Percentiles rank a stretch among this genome's conserved stretches.
These are phyloP conservation scores for Diaporthe helianthi DNA, from an alignment of 2,329 filamentous ascomycete genomes.

Conservation along the genomic window DNA sequence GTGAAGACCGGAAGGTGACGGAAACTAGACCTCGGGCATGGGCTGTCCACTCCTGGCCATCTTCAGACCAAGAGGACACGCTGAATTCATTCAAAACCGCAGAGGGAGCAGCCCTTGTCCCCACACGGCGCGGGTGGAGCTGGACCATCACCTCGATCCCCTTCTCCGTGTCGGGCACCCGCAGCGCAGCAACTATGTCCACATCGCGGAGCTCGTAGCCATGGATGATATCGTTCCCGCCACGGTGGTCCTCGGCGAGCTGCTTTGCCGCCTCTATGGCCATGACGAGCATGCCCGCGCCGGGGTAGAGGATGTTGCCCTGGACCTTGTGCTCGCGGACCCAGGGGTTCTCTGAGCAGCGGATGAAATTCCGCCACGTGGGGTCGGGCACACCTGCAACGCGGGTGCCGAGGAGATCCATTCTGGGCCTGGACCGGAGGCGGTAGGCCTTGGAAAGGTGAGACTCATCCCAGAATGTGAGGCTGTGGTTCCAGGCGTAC, in stretches of 20 bases:
- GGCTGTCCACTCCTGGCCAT: neutral
- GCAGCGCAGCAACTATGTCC: conserved; percentile 35
- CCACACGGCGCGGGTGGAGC: conserved; percentile 32
- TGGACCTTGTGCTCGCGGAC: conserved; percentile 65
- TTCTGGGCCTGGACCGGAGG: conserved; percentile 48
- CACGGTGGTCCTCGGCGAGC: neutral
- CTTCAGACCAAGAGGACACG: conserved; percentile 21
- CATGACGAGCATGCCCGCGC: conserved; percentile 59
- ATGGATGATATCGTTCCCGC: conserved; percentile 13
- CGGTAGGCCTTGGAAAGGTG: conserved; percentile 46
- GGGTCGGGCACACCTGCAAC: conserved; percentile 53
- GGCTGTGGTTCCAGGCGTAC: conserved; percentile 32
- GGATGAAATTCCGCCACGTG: conserved; percentile 56
- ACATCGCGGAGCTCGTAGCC: conserved; percentile 38
- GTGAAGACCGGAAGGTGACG: neutral
- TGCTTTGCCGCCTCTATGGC: conserved; percentile 16
- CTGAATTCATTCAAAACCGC: neutral
- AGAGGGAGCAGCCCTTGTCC: conserved; percentile 27
- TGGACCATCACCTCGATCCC: conserved; percentile 37
- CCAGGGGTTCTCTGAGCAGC: conserved; percentile 60
- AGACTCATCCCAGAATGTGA: conserved; percentile 30
- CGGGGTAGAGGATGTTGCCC: conserved; percentile 61
- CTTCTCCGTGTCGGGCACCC: conserved; percentile 36
- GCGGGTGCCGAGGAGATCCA: conserved; percentile 54
- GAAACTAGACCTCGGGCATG: conserved; percentile 4